Percentiles rank a stretch among this genome's conserved stretches.
phyloP scores from a whole-genome alignment of 2,329 filamentous ascomycete species.

The Diaporthe batatas region DNA sequence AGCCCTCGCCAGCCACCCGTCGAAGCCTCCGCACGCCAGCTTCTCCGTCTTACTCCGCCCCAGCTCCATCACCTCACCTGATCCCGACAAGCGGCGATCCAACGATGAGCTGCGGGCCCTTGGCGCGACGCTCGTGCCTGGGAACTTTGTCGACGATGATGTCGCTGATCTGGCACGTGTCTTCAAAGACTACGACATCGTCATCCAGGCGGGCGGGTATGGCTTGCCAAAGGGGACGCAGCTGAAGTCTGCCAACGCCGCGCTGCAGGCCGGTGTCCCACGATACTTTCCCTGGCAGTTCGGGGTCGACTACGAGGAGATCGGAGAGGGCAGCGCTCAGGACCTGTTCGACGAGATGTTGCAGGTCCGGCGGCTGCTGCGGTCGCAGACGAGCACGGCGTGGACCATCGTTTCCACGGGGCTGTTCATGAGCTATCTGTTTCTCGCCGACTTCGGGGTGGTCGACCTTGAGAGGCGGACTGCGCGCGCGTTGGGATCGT shows the following conservation, averaged over 20 bases:
- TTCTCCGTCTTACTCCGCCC: slow-evolving; percentile 68
- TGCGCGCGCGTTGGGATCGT: slow-evolving; percentile 69
- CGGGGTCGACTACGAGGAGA: slow-evolving; percentile 77
- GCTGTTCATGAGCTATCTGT: slow-evolving; percentile 79
- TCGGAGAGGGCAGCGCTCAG: slow-evolving; percentile 70
- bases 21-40: slow-evolving; percentile 49
- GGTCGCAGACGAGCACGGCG: slow-evolving; percentile 59
- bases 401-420: slow-evolving; percentile 79
- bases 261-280: slow-evolving; percentile 61
- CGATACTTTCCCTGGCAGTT: slow-evolving; percentile 81
- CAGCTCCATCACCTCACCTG: slow-evolving; percentile 56
- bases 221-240: slow-evolving; percentile 67
- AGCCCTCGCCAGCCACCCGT: slow-evolving; percentile 62
- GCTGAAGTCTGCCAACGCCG: slow-evolving; percentile 68
- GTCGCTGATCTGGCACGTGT: slow-evolving; percentile 54
- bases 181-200: slow-evolving; percentile 62
- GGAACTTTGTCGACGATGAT: slow-evolving; percentile 58
- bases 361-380: slow-evolving; percentile 66
- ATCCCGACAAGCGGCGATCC: slow-evolving; percentile 53
- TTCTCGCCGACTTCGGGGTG: slow-evolving; percentile 72
- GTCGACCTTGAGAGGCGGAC: slow-evolving; percentile 61
- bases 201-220: slow-evolving; percentile 75
- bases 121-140: slow-evolving; percentile 57
- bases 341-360: slow-evolving; percentile 78
- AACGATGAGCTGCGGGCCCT: slow-evolving; percentile 53